Evolutionary conservation across 768 basidiomycete species (phyloP).

Genomic region (Phaeotremella fagi): DNA sequence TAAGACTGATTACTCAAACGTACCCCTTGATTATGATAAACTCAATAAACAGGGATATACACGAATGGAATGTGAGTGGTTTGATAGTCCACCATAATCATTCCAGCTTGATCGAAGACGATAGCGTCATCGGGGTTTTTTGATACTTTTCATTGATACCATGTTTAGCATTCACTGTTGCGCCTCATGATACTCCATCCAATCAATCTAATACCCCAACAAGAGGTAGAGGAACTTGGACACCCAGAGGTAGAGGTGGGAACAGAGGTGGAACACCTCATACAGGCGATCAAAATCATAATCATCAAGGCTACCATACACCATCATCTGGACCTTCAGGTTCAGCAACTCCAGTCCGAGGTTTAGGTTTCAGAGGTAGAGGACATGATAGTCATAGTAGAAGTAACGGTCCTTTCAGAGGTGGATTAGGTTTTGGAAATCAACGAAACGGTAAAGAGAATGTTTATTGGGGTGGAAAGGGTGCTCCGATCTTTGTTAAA

Average conservation of each 20-base stretch:
- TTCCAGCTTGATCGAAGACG: too few species aligned
- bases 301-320: neutral
- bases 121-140: too few species aligned
- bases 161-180: conserved; percentile 24
- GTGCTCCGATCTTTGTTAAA: conserved; percentile 43
- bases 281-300: neutral
- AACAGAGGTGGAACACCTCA: conserved; percentile 1
- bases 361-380: conserved; percentile 22
- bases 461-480: conserved; percentile 33
- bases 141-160: too few species aligned
- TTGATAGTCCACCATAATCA: too few species aligned
- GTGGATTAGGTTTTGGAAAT: neutral
- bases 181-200: conserved; percentile 31
- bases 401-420: neutral
- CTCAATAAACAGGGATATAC: conserved; percentile 34
- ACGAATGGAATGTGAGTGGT: conserved; percentile 34
- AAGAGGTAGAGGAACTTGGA: conserved; percentile 6
- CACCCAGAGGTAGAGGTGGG: conserved; percentile 16
- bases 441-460: neutral
- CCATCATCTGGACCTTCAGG: conserved; percentile 16
- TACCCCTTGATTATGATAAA: conserved; percentile 31
- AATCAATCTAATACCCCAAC: conserved; percentile 6
- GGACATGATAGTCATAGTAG: neutral
- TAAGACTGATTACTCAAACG: conserved; percentile 30
- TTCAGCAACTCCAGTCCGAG: conserved; percentile 28